Evolutionary conservation across 805 yeast genomes (phyloP).

Genomic region (Ogataea methanolica): DNA sequence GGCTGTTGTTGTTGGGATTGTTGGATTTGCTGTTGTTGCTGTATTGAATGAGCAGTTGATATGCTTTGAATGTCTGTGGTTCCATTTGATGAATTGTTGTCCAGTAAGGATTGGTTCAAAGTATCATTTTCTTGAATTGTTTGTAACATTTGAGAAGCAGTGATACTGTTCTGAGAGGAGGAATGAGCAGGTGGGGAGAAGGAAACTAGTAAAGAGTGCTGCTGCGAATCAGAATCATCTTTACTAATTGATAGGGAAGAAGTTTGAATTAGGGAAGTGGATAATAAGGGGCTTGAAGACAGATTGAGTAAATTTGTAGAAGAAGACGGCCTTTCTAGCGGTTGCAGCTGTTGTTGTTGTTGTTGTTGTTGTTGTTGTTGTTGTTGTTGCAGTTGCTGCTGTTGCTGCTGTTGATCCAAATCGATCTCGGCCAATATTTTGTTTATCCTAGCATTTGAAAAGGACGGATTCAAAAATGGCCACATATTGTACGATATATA

Average conservation of each 20-base stretch:
- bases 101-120: slow-evolving; percentile 14
- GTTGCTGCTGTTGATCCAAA: slow-evolving; percentile 23
- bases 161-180: slow-evolving; percentile 19
- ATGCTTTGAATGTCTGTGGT: not conserved
- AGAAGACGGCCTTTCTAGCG: not conserved
- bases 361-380: slow-evolving; percentile 14
- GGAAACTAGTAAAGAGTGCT: slow-evolving; percentile 4
- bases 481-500: slow-evolving; percentile 24
- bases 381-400: slow-evolving; percentile 16
- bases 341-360: slow-evolving; percentile 2
- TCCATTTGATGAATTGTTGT: not conserved
- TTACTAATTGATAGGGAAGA: not conserved
- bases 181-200: slow-evolving; percentile 16
- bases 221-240: not conserved
- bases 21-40: not conserved
- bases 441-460: slow-evolving; percentile 34
- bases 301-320: not conserved
- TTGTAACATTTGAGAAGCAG: slow-evolving; percentile 32
- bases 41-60: not conserved
- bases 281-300: not conserved
- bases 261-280: not conserved
- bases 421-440: slow-evolving; percentile 34
- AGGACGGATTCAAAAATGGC: slow-evolving; percentile 35
- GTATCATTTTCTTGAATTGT: slow-evolving; percentile 31
- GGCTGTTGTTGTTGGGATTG: not conserved